Base-by-base conservation (phyloP, 2,329 filamentous ascomycete species). In the Fusarium sp. region DNA sequence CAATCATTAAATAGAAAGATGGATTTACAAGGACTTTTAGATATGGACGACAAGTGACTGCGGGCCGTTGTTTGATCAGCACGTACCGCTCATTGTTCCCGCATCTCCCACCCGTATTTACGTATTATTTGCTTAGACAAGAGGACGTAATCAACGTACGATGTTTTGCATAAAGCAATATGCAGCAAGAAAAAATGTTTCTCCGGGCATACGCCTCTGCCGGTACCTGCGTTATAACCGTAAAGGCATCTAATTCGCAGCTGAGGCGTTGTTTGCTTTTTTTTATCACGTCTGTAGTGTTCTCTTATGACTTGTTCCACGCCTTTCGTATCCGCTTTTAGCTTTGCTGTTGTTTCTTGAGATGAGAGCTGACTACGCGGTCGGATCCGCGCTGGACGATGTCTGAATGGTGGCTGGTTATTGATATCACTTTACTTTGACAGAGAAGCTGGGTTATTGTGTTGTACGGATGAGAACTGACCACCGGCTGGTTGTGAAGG, bases 241-340 rank as follows among this genome's bases (percentile, higher is more conserved):
- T 24, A 25, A 11, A 13, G 25, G 7, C 15, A 26, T 10, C 8
- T 19, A n/a, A 10, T 36, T 2, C 31, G 26, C 42, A 51, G 34
- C 52, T 22, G 46, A 45, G 41, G 24, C 32, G 31, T 53, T 19
- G 15, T 9, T 68, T 68, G 64, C 65, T 68, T 68, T 68, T 68
- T 68, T 68, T 64, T 15, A 53, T 62, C 58, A 53, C 29, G 58
- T 45, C 61, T 59, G 34, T 34, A 45, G 53, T 52, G 47, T 42
- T 52, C 28, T 48, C 15, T 29, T 26, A 65, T 68, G 61, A 50
- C 34, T 58, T 68, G 65, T 31, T 25, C 46, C 38, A 19, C 19
- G 19, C 19, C 35, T 40, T 40, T 40, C 34, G 48, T 58, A 10
- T 31, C 41, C 24, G 29, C 29, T 31, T 28, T 7, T 26, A 5